Base-by-base conservation (phyloP, 2,329 filamentous ascomycete genomes). In the Tolypocladium ophioglossoides region DNA sequence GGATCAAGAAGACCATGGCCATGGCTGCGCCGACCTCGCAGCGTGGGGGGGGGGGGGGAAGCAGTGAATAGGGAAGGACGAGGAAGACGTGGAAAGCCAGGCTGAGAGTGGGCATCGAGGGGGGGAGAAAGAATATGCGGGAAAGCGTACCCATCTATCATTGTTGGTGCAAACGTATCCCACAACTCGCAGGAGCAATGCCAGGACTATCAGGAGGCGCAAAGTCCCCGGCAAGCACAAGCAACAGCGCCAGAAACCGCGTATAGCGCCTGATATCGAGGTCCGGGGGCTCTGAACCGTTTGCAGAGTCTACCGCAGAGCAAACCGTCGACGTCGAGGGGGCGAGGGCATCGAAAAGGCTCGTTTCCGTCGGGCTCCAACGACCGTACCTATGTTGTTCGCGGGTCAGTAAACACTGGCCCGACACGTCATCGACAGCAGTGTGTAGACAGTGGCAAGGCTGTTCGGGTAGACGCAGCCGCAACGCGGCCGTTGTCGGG, bases 131-230 rank as follows among this genome's bases (percentile, higher is more conserved):
- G 50, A 54, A 56, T 24, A 38, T 22, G 51, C 34, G 58, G 56
- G 57, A 60, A 63, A 59, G 63, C 72, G 62, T 74, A 75, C 73
- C 71, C 69, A 73, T 73, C 65, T 71, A 69, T 66, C 68, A 70
- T 70, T 58, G 62, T 68, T 62, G 58, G 63, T 59, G 35, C 46
- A 56, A 52, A 54, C 54, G 55, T 30, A 47, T 49, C 44, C 50
- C 54, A 58, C 55, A 54, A 52, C 55, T 54, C 48, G 55, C 55
- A 60, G 54, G 56, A 61, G 58, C 62, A 62, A 61, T 51, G 58
- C 58, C 55, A 55, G 39, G 37, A n/a, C 49, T 11, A 40, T 40
- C 48, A 47, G 9, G 24, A 47, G 38, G 24, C n/a, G 18, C 35
- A 32, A 38, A 32, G 35, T 22, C 27, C 35, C 24, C n/a, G 24